Evolutionary conservation across 805 yeast species (phyloP), one percentile per base, ranked within the genome.

Genomic region (Kurtzmaniella fragi): DNA sequence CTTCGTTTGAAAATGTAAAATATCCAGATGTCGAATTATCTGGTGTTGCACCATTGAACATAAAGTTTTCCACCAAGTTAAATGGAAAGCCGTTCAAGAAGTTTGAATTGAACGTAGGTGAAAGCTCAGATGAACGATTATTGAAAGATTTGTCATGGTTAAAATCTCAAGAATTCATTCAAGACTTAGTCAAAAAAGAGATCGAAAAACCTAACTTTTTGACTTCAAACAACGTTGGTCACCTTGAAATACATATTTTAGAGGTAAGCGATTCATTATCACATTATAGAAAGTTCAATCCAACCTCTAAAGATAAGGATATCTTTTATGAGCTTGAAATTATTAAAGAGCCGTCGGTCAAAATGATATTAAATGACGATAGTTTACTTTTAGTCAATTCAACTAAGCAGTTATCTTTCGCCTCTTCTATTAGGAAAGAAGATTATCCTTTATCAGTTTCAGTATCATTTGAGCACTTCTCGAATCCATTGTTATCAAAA

Each of bases 31-130:
- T 70, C 35, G 48, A 50, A 13, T 52, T 67, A 1, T 60, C 67
- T 14, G 97, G 98, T 38, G 84, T 88, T 2, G 82, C 91, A 1
- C 98, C 99, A 0, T 59, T 32, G 1, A 49, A 44, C 10, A 50
- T 60, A 8, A 53, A 55, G 35, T 46, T 67, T 9, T 51, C 50
- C 5, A 42, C 61, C 2, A 52, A 42, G 15, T 37, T 61, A 13
- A 54, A 61, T 39, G 70, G 64, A 3, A 46, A 47, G 16, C 34
- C 33, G 2, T 32, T 52, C 27, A 48, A 48, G 23, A 42, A 48
- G 1, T 54, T 64, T 42, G 54, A 61, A 32, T 40, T 52, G 4
- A 52, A 59, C 1, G 40, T 62, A 4, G 43, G 49, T 10, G 52
- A 49, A 17, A 25, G 35, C 12, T 31, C 34, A 5, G 1, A n/a